Percentiles rank a stretch among this genome's conserved stretches.
These are phyloP conservation scores for Gastrolobium villosum DNA, from an alignment of 306 rosid genomes.

Conservation along the genomic window DNA sequence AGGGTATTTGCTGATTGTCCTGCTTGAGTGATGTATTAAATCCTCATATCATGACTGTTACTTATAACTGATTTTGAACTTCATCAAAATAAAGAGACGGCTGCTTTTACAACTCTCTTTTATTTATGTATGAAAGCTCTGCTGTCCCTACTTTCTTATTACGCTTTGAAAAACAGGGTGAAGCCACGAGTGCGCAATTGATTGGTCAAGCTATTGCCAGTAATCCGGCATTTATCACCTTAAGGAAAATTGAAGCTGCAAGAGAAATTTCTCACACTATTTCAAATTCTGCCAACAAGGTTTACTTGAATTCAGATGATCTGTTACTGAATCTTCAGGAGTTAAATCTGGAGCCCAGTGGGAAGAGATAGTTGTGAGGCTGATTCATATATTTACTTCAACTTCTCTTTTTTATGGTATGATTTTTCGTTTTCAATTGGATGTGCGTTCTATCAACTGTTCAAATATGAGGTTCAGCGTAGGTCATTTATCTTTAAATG, in stretches of 20 bases:
- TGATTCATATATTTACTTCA: constrained; percentile 14
- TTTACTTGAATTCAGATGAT: constrained; percentile 72
- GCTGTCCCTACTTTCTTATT: constrained; percentile 1
- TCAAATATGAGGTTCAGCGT: constrained; percentile 42
- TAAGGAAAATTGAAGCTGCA: constrained; percentile 93
- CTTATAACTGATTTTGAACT: constrained; percentile 15
- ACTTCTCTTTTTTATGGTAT: background rate
- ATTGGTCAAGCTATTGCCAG: constrained; percentile 87
- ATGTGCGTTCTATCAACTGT: constrained; percentile 38
- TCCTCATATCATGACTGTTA: constrained; percentile 5
- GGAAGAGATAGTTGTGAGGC: constrained; percentile 46
- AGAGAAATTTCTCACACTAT: constrained; percentile 81
- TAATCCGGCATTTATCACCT: constrained; percentile 82
- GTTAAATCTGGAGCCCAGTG: constrained; percentile 59
- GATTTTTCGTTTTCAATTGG: constrained; percentile 20
- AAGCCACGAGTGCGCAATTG: constrained; percentile 85
- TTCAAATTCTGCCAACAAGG: constrained; percentile 72
- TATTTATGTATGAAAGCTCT: background rate
- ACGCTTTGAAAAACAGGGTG: constrained; percentile 67
- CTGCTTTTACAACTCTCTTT: constrained; percentile 1
- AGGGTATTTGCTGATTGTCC: background rate
- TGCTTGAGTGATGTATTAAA: background rate
- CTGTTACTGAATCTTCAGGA: constrained; percentile 80
- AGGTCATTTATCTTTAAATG: constrained; percentile 39
- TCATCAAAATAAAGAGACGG: background rate